These are phyloP conservation scores for Pleoardoris graminearum DNA, from an alignment of 2,329 filamentous ascomycete genomes.

Conservation along the genomic window DNA sequence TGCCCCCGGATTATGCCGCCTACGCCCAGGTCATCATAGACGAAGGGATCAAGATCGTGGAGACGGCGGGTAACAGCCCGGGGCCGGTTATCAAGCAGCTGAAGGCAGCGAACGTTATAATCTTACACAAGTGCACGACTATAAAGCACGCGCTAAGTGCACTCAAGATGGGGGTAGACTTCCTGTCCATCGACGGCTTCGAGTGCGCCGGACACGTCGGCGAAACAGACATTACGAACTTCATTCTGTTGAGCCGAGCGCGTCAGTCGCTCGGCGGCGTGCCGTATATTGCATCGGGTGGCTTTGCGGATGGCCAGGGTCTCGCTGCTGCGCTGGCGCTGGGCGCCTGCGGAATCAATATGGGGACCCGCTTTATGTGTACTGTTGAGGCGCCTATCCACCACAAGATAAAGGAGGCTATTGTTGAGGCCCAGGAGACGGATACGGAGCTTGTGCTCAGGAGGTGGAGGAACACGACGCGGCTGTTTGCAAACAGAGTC, in stretches of 20 bases:
- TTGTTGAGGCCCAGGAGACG: constrained; percentile 84
- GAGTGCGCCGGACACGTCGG: constrained; percentile 93
- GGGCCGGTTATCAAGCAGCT: constrained; percentile 88
- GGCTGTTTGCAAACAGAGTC: constrained; percentile 90
- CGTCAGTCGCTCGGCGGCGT: constrained; percentile 75
- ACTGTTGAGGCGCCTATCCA: constrained; percentile 93
- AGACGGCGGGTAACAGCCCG: constrained; percentile 88
- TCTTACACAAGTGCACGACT: constrained; percentile 97
- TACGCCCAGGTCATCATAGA: constrained; percentile 94
- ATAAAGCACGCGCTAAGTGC: constrained; percentile 91
- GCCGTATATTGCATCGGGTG: constrained; percentile 94
- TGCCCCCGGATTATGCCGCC: constrained; percentile 87
- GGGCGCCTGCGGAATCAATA: constrained; percentile 93
- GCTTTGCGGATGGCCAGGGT: constrained; percentile 92
- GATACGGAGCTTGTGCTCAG: constrained; percentile 88
- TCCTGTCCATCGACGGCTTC: constrained; percentile 95
- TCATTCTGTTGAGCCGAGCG: constrained; percentile 82
- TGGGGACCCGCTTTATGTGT: constrained; percentile 98
- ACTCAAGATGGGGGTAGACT: constrained; percentile 93
- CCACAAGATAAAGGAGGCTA: constrained; percentile 88
- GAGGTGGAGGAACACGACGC: constrained; percentile 89
- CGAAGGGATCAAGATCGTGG: constrained; percentile 87
- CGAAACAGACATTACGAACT: constrained; percentile 86
- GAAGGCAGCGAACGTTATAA: constrained; percentile 75
- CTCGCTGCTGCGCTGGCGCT: constrained; percentile 87